A percentile compares a stretch with the other conserved stretches of the same genome.
Conservation (phyloP, 805 yeast genomes). For the Ogataea nitratoaversa region DNA sequence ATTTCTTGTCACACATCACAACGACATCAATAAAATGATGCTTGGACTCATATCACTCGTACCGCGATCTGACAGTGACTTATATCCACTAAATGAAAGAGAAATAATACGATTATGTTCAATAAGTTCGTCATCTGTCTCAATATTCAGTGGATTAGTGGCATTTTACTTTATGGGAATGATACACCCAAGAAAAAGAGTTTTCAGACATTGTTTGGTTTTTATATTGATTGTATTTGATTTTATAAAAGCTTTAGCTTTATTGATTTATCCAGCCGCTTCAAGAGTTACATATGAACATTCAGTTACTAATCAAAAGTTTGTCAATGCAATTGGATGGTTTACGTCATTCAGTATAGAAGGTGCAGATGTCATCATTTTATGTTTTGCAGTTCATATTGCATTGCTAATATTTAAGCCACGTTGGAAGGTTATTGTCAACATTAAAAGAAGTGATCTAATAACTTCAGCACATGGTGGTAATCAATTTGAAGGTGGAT, state of each 20-base stretch:
- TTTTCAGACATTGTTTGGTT: slow-evolving; percentile 70
- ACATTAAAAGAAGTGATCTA: slow-evolving; percentile 8
- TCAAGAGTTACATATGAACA: slow-evolving; percentile 9
- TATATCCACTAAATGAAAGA: slow-evolving; percentile 7
- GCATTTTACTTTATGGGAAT: slow-evolving; percentile 59
- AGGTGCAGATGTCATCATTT: slow-evolving; percentile 82
- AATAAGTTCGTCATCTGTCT: slow-evolving; percentile 44
- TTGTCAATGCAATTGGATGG: slow-evolving; percentile 71
- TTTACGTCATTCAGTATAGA: slow-evolving; percentile 77
- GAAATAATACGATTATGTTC: slow-evolving; percentile 36
- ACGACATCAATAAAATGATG: too few relatives aligned
- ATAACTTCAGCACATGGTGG: neutral
- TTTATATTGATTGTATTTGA: slow-evolving; percentile 67
- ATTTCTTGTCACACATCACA: too few relatives aligned
- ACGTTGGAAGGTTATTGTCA: slow-evolving; percentile 34
- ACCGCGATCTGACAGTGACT: neutral
- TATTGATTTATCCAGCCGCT: slow-evolving; percentile 58
- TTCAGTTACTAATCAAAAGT: slow-evolving; percentile 21
- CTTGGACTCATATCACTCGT: neutral
- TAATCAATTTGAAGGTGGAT: slow-evolving; percentile 59
- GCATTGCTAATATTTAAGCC: slow-evolving; percentile 69
- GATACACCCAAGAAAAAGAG: slow-evolving; percentile 58
- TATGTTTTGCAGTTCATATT: slow-evolving; percentile 80
- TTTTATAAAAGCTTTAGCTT: slow-evolving; percentile 64
- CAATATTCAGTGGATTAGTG: slow-evolving; percentile 50